Percentiles rank a stretch among this genome's conserved stretches.
These are phyloP conservation scores for Acanthamoeba healyi DNA, from an alignment of 208 protist species.

Conservation along the genomic window DNA sequence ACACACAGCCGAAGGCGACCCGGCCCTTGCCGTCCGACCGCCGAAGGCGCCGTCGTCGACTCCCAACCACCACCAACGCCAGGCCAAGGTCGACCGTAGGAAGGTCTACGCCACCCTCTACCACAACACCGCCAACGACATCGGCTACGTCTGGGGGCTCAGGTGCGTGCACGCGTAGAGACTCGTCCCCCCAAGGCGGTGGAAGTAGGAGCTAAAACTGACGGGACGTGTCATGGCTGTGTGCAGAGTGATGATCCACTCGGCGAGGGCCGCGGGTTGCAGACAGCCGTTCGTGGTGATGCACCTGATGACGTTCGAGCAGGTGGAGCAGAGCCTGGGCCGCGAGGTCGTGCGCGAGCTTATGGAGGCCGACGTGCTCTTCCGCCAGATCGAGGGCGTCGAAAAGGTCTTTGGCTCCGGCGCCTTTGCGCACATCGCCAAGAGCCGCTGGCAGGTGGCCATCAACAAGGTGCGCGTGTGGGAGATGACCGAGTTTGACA, in stretches of 20 bases:
- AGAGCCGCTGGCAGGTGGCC: slow-evolving; percentile 50
- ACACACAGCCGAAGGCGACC: no score
- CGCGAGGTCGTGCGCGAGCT: slow-evolving; percentile 7
- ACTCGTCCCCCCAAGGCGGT: no score
- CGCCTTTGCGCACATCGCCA: slow-evolving; percentile 25
- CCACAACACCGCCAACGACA: neutral
- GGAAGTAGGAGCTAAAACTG: neutral
- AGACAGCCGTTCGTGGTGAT: slow-evolving; percentile 10
- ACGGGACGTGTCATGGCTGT: neutral
- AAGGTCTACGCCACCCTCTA: slow-evolving; percentile 58
- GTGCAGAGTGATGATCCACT: slow-evolving; percentile 8
- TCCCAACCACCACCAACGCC: no score
- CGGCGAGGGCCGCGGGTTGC: neutral
- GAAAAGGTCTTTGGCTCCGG: slow-evolving; percentile 3
- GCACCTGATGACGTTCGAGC: slow-evolving; percentile 17
- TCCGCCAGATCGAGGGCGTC: slow-evolving; percentile 13
- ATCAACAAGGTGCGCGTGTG: slow-evolving; percentile 45
- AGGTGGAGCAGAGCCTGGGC: slow-evolving; percentile 10
- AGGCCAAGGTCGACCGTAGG: neutral
- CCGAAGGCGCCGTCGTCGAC: no score
- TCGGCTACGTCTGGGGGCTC: slow-evolving; percentile 6
- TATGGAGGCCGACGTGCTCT: neutral
- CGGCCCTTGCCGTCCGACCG: no score
- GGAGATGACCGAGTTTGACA: slow-evolving; percentile 27
- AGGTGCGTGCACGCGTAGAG: neutral